Base-by-base conservation (phyloP, 106 monocot genomes). In the Phalaenopsis aphrodite region DNA sequence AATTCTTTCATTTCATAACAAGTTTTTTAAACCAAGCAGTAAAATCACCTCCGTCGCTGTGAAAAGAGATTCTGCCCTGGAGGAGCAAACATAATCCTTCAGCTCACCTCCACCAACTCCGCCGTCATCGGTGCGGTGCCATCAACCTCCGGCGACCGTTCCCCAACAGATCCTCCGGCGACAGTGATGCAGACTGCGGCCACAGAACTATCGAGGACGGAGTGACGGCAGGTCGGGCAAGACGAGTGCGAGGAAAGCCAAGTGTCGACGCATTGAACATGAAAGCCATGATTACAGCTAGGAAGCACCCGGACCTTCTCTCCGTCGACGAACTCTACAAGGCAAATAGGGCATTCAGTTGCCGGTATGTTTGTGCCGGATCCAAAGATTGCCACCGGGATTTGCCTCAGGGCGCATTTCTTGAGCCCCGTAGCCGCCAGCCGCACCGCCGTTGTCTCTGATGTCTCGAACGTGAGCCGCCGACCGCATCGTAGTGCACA, bases 271-370 rank as follows among this genome's bases (percentile, higher is more conserved):
- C 89, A 90, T 7, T 45, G 58, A 42, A 85, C 85, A 49, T 90
- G 89, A 67, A 90, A 90, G 48, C 87, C 74, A 68, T 90, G 89
- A 38, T 85, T 75, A 76, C 89, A 90, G 74, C 38, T 47, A 5
- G 89, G 87, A 56, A 90, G 80, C 55, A 90, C 85, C 78, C 89
- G 78, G 12, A 90, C 57, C 77, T 80, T 85, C 78, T 87, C 89
- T 16, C 86, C 89, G 42, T 87, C 87, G 17, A 64, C 48, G 47
- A 90, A 87, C 72, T 90, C 89, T 9, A 73, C 85, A 17, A 90
- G 73, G 76, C 89, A 90, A 38, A 90, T 90, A 69, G 87, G 80
- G 76, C 89, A 90, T 16, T 85, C 85, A 5, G 84, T 83, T 17
- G 77, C 56, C 56, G 83, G 74, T 1, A 79, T 79, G 61, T 48